phyloP scores from a whole-genome alignment of 179 eudicot species.

The Pouteria campechiana region DNA sequence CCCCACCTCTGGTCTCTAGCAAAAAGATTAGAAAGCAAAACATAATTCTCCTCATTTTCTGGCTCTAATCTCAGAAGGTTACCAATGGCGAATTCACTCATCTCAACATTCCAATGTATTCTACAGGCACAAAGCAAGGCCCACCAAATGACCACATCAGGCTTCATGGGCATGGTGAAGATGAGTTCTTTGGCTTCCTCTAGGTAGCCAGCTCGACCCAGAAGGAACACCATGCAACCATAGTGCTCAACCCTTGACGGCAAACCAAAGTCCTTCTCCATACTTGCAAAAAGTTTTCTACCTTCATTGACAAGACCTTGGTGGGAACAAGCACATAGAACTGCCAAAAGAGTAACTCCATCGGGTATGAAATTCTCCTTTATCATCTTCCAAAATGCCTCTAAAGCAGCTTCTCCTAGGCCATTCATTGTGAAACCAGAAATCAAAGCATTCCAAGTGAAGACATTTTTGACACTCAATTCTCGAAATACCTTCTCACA shows the following conservation, averaged over 20 bases:
- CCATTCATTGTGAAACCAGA: constrained; percentile 22
- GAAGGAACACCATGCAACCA: constrained; percentile 24
- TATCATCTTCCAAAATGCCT: constrained; percentile 16
- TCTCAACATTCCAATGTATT: constrained; percentile 4
- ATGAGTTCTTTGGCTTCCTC: constrained; percentile 21
- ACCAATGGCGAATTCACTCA: constrained; percentile 16
- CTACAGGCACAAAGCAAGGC: constrained; percentile 23
- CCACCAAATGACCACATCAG: constrained; percentile 22
- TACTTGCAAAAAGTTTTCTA: constrained; percentile 14
- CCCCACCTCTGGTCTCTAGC: constrained; percentile 16
- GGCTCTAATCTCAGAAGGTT: constrained; percentile 25
- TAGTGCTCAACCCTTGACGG: constrained; percentile 24
- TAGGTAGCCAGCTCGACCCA: constrained; percentile 11
- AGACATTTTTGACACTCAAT: constrained; percentile 30
- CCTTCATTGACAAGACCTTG: constrained; percentile 20
- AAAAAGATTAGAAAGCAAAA: constrained; percentile 15
- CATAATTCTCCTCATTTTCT: constrained; percentile 20
- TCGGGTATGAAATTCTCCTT: constrained; percentile 16
- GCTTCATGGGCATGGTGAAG: constrained; percentile 13
- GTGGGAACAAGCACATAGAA: constrained; percentile 25
- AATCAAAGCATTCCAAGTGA: constrained; percentile 32
- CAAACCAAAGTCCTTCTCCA: constrained; percentile 19
- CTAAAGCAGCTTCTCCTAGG: constrained; percentile 18
- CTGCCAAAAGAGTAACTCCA: constrained; percentile 23
- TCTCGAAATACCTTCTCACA: constrained; percentile 12